Evolutionary conservation across 768 basidiomycete species (phyloP), one percentile per base, ranked within the genome.

Genomic region (Lactifluus volemus): DNA sequence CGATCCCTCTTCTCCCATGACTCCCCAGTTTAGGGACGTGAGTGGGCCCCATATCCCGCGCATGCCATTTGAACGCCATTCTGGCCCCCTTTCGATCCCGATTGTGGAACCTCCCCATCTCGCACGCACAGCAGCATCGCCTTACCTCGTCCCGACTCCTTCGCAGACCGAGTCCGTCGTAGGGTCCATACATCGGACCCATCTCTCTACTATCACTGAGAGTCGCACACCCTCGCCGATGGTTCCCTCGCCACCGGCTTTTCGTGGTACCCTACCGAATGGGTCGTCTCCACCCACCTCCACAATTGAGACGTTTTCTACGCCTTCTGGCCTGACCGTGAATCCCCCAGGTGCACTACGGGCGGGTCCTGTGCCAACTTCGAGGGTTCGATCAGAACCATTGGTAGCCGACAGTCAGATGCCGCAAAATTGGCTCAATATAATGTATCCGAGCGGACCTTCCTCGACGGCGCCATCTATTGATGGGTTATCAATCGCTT

Each of bases 151-250:
- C 9, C 41, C 49, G 4, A 38, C 36, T 14, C 39, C 49, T 9
- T 53, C 55, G 45, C 49, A 48, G 38, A 47, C 60, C 11, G 60
- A 61, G 25, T 61, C 60, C 11, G 60, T 57, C 7, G 55, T 57
- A 21, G 55, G 44, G 14, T 53, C 60, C 25, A 48, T 61, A 38
- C 45, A 12, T 30, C 50, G 55, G 29, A 57, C 50, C 3, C 30
- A 30, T 5, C 60, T 57, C 36, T 52, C 60, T 36, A 11, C 55
- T 15, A 61, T 61, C 30, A 53, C 49, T 15, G 60, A 61, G 17
- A 57, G 55, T 39, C 50, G 54, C 14, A 51, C 60, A 8, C 44
- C 55, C 15, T 61, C 55, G 15, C 48, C 55, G 9, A 29, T n/a
- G 1, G 15, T 57, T 5, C 60, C 44, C 4, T 15, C 50, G 12